A percentile compares a stretch with the other conserved stretches of the same genome.
These are phyloP conservation scores for Galerina marginata DNA, from an alignment of 768 basidiomycete species.

Conservation along the genomic window DNA sequence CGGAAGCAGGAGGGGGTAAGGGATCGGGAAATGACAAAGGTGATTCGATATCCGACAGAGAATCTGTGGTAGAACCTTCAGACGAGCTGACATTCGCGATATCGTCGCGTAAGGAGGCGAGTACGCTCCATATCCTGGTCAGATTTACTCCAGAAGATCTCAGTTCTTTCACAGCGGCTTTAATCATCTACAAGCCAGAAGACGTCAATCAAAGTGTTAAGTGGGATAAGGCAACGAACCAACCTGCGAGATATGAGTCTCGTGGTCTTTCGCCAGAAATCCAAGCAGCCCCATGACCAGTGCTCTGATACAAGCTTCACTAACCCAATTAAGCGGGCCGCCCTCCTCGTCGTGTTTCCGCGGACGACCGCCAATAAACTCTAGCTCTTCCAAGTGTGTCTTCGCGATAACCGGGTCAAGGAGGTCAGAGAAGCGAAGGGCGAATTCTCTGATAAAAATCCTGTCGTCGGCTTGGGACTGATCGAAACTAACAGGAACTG, in stretches of 20 bases:
- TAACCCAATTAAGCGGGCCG: slow-evolving; percentile 61
- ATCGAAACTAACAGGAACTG: slow-evolving; percentile 47
- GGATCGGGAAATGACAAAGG: slow-evolving; percentile 60
- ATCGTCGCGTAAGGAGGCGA: slow-evolving; percentile 52
- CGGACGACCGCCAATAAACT: slow-evolving; percentile 50
- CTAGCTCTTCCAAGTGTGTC: slow-evolving; percentile 65
- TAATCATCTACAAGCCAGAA: slow-evolving; percentile 39
- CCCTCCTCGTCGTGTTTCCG: slow-evolving; percentile 42
- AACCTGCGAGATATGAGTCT: slow-evolving; percentile 44
- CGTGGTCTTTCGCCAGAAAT: slow-evolving; percentile 52
- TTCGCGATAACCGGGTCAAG: slow-evolving; percentile 50
- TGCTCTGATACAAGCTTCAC: slow-evolving; percentile 67
- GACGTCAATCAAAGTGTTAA: slow-evolving; percentile 11
- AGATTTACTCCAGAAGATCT: slow-evolving; percentile 59
- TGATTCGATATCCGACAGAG: slow-evolving; percentile 9
- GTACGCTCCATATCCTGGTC: slow-evolving; percentile 65
- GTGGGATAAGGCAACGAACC: slow-evolving; percentile 8
- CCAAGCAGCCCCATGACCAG: slow-evolving; percentile 67
- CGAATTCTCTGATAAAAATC: slow-evolving; percentile 77
- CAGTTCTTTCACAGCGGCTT: slow-evolving; percentile 55
- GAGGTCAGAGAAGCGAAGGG: slow-evolving; percentile 62
- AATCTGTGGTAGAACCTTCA: slow-evolving; percentile 10
- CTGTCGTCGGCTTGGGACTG: slow-evolving; percentile 60
- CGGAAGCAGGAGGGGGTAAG: slow-evolving; percentile 52
- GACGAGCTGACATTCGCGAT: slow-evolving; percentile 15